Conservation (phyloP, 805 yeast species). For the Scheffersomyces coipomensis region DNA sequence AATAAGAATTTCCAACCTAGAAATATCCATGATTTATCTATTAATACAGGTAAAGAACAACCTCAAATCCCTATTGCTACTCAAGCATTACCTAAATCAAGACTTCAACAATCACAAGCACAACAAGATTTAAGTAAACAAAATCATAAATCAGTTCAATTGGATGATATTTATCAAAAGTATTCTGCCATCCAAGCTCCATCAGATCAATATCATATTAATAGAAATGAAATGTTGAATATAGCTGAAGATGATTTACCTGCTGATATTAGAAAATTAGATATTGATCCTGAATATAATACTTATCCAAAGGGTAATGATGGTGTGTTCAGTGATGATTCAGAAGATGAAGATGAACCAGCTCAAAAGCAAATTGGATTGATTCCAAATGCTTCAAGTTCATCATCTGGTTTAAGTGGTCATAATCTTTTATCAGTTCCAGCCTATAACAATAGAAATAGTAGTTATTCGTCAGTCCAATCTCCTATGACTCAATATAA, state of each 20-base stretch:
- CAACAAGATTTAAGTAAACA: constrained; percentile 7
- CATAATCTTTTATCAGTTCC: constrained; percentile 23
- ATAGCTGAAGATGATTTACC: constrained; percentile 36
- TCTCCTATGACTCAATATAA: constrained; percentile 43
- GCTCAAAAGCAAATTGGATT: constrained; percentile 19
- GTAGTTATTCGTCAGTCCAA: constrained; percentile 37
- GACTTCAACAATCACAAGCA: background rate
- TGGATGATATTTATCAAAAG: constrained; percentile 43
- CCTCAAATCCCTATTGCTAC: constrained; percentile 5
- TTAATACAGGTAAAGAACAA: constrained; percentile 4
- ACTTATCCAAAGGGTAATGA: constrained; percentile 37
- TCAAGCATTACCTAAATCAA: background rate
- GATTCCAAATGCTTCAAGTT: constrained; percentile 1
- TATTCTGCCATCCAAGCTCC: constrained; percentile 39
- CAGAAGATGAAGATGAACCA: constrained; percentile 18
- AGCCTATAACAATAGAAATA: constrained; percentile 23
- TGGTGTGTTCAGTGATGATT: constrained; percentile 35
- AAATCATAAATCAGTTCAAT: constrained; percentile 35
- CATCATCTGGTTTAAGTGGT: constrained; percentile 5
- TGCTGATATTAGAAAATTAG: constrained; percentile 23
- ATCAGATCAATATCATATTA: constrained; percentile 34
- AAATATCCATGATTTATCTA: constrained; percentile 14
- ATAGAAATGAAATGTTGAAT: constrained; percentile 34
- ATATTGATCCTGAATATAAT: constrained; percentile 21
- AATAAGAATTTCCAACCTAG: constrained; percentile 3